Conservation (phyloP, 768 basidiomycete genomes). For the Hirschioporus abietinus region DNA sequence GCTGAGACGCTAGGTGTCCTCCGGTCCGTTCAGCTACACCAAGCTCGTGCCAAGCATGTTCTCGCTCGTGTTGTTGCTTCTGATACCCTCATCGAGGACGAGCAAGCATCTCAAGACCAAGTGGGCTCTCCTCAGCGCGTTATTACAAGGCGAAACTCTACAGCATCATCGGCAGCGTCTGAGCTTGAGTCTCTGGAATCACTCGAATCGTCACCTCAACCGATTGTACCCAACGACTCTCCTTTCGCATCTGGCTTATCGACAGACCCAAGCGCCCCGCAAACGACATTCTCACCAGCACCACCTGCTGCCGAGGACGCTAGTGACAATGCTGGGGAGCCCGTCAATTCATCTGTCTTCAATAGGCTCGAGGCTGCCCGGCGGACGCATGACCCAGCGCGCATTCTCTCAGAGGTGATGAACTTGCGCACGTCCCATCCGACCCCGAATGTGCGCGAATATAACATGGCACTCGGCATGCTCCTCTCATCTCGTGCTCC, state of each 20-base stretch:
- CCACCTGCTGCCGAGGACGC: neutral
- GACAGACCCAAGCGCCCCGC: conserved; percentile 23
- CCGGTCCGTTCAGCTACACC: conserved; percentile 56
- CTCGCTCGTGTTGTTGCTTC: conserved; percentile 32
- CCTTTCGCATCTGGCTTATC: conserved; percentile 21
- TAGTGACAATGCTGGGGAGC: neutral
- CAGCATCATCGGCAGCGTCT: conserved; percentile 7
- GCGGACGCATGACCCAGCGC: neutral
- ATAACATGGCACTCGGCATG: conserved; percentile 58
- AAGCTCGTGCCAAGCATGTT: conserved; percentile 51
- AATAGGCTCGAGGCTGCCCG: neutral
- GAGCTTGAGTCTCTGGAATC: conserved; percentile 4
- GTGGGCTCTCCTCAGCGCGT: conserved; percentile 24
- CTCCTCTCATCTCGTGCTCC: conserved; percentile 38
- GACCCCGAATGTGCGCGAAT: conserved; percentile 42
- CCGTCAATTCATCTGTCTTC: neutral
- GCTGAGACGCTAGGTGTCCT: conserved; percentile 47
- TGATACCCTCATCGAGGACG: conserved; percentile 7
- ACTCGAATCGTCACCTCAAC: conserved; percentile 7
- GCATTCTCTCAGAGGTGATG: conserved; percentile 14
- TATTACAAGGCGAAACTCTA: conserved; percentile 45
- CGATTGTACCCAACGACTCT: conserved; percentile 21
- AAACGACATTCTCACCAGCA: conserved; percentile 20
- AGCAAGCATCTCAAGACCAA: conserved; percentile 13
- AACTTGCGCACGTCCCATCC: conserved; percentile 14